A percentile compares a stretch with the other conserved stretches of the same genome.
phyloP scores from a whole-genome alignment of 768 basidiomycete genomes.

The Phlegmacium glaucopus region DNA sequence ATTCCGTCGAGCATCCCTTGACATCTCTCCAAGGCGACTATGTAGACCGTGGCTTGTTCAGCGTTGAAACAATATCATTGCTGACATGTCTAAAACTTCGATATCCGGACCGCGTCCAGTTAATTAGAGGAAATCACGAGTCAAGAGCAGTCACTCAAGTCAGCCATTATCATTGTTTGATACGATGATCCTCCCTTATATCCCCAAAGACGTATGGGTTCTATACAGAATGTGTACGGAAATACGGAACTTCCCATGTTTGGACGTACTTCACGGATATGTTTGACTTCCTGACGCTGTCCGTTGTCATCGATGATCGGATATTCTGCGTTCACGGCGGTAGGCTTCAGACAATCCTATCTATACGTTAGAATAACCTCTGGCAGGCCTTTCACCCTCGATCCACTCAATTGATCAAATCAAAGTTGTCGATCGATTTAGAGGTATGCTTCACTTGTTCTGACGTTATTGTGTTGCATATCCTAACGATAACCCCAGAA shows the following conservation, averaged over 20 bases:
- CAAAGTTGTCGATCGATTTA: conserved; percentile 97
- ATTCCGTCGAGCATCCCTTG: conserved; percentile 6
- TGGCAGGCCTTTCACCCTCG: conserved; percentile 87
- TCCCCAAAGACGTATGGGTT: conserved; percentile 89
- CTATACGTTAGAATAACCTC: conserved; percentile 4
- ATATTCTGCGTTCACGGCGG: conserved; percentile 99
- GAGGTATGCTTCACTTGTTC: conserved; percentile 52
- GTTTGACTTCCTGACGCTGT: conserved; percentile 98
- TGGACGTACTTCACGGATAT: conserved; percentile 99
- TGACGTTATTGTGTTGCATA: conserved; percentile 13
- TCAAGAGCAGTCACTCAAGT: conserved; percentile 97
- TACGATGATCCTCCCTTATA: conserved; percentile 21
- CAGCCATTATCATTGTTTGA: conserved; percentile 31
- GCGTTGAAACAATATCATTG: conserved; percentile 97
- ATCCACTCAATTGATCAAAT: conserved; percentile 99
- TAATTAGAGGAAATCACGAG: conserved; percentile 98
- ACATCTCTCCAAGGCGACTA: conserved; percentile 74
- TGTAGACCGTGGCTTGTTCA: conserved; percentile 96
- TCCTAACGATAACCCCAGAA: conserved; percentile 49
- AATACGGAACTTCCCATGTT: conserved; percentile 93
- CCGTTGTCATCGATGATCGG: conserved; percentile 97
- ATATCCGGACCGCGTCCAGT: conserved; percentile 93
- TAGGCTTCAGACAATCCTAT: conserved; percentile 28
- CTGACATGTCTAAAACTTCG: conserved; percentile 95
- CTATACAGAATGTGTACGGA: conserved; percentile 96